A percentile compares a stretch with the other conserved stretches of the same genome.
Evolutionary conservation across 2,329 filamentous ascomycete species (phyloP).

Genomic region (Lachnellula occidentalis): DNA sequence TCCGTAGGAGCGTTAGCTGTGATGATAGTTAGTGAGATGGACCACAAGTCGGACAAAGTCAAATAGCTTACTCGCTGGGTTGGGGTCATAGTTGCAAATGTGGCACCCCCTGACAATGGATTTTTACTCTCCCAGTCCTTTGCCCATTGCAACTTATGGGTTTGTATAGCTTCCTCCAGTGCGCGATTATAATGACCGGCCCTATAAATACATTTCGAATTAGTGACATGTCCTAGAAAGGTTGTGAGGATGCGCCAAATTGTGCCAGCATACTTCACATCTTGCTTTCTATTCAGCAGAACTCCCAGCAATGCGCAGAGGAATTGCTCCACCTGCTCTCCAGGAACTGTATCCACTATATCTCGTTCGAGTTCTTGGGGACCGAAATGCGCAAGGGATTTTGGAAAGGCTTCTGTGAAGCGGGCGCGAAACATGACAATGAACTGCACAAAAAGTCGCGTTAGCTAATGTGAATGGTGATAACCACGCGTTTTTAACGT

Average conservation of each 20-base stretch:
- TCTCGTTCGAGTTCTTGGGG: constrained; percentile 93
- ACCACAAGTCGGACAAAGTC: background rate
- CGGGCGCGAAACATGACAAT: constrained; percentile 97
- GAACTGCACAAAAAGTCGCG: constrained; percentile 57
- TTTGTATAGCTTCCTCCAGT: constrained; percentile 83
- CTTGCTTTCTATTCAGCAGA: constrained; percentile 94
- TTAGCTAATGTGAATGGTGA: constrained; percentile 29
- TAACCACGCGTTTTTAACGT: constrained; percentile 50
- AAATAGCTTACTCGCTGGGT: constrained; percentile 63
- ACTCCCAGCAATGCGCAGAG: constrained; percentile 84
- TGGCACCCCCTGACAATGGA: constrained; percentile 72
- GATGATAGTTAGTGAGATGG: constrained; percentile 8
- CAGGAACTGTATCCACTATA: constrained; percentile 69
- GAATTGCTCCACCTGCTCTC: constrained; percentile 79
- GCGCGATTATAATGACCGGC: constrained; percentile 89
- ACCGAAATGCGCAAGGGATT: constrained; percentile 82
- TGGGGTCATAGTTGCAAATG: constrained; percentile 77
- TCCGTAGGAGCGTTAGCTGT: constrained; percentile 77
- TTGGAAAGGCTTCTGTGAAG: constrained; percentile 83
- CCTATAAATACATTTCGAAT: constrained; percentile 43
- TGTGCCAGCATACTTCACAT: constrained; percentile 75
- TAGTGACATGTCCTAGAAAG: constrained; percentile 5
- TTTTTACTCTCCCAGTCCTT: constrained; percentile 76
- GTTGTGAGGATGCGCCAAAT: background rate
- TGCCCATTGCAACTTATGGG: constrained; percentile 86